Conservation (phyloP, 164 flowering plant genomes). For the Nymphaea thermarum region DNA sequence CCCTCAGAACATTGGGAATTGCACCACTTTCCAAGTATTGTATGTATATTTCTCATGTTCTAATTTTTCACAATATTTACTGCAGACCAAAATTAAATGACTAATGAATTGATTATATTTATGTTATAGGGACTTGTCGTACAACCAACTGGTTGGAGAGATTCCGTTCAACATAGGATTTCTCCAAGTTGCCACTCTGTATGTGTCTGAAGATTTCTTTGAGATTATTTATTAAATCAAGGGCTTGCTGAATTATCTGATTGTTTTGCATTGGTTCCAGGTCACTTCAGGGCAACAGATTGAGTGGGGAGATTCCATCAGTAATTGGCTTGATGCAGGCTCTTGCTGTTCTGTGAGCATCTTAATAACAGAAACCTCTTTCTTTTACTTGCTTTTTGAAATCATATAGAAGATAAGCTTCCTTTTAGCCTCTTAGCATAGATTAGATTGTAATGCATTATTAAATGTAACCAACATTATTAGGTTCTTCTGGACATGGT, state of each 20-base stretch:
- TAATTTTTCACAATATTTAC: not conserved
- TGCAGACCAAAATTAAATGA: not conserved
- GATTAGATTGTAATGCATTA: not conserved
- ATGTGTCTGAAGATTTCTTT: conserved; percentile 14
- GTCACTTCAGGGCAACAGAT: conserved; percentile 78
- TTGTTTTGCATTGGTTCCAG: conserved; percentile 15
- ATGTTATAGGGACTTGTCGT: conserved; percentile 53
- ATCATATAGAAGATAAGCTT: too few relatives aligned
- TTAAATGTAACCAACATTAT: not conserved
- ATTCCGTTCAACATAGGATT: conserved; percentile 97
- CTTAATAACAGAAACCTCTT: not conserved
- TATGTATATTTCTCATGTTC: conserved; percentile 30
- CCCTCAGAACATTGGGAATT: conserved; percentile 78
- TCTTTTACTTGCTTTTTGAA: too few relatives aligned
- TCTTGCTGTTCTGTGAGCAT: conserved; percentile 92
- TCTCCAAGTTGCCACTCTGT: conserved; percentile 97
- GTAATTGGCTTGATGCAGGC: conserved; percentile 99
- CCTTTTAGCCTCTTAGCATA: too few relatives aligned
- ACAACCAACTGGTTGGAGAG: conserved; percentile 74
- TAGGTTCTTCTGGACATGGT: not conserved
- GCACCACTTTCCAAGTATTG: conserved; percentile 95
- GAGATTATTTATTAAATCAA: not conserved
- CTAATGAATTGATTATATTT: conserved; percentile 6
- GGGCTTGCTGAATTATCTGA: not conserved
- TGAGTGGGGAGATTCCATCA: conserved; percentile 74